phyloP scores from a whole-genome alignment of 78 protist species.

The Isochrysis galbana region DNA sequence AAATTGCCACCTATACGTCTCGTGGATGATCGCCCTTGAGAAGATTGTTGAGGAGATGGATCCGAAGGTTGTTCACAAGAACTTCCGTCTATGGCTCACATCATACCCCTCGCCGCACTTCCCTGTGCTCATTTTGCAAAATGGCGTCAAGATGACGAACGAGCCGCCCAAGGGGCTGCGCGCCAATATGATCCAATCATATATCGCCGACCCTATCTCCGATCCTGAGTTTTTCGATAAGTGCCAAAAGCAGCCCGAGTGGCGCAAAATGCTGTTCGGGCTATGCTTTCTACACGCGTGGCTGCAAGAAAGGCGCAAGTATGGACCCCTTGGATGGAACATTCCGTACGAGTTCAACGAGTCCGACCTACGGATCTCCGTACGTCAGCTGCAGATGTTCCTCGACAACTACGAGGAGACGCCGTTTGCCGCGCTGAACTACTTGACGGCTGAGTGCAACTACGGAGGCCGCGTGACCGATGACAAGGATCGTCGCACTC shows the following conservation, averaged over 20 bases:
- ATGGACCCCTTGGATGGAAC: slow-evolving; percentile 70
- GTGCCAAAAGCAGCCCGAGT: slow-evolving; percentile 39
- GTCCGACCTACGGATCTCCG: slow-evolving; percentile 54
- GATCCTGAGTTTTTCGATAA: slow-evolving; percentile 20
- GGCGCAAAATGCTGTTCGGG: slow-evolving; percentile 62
- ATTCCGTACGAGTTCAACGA: slow-evolving; percentile 66
- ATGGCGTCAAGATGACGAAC: slow-evolving; percentile 72
- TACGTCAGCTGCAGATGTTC: slow-evolving; percentile 50
- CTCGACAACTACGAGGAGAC: slow-evolving; percentile 32
- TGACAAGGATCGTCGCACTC: slow-evolving; percentile 41
- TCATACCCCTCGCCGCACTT: slow-evolving; percentile 73
- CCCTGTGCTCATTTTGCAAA: slow-evolving; percentile 81
- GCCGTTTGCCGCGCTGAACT: not conserved
- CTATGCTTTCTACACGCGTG: slow-evolving; percentile 58
- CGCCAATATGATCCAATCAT: slow-evolving; percentile 32
- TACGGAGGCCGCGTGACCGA: slow-evolving; percentile 57
- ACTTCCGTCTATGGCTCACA: slow-evolving; percentile 76
- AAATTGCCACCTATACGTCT: slow-evolving; percentile 74
- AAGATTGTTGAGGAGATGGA: slow-evolving; percentile 44
- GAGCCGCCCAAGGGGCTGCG: slow-evolving; percentile 70
- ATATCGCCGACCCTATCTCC: slow-evolving; percentile 35
- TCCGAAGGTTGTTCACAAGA: slow-evolving; percentile 33
- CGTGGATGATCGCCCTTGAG: slow-evolving; percentile 71
- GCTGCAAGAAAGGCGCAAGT: slow-evolving; percentile 54
- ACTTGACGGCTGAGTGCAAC: slow-evolving; percentile 49